Conservation (phyloP, 73 alveolate genomes). For the Paramecium octaurelia region DNA sequence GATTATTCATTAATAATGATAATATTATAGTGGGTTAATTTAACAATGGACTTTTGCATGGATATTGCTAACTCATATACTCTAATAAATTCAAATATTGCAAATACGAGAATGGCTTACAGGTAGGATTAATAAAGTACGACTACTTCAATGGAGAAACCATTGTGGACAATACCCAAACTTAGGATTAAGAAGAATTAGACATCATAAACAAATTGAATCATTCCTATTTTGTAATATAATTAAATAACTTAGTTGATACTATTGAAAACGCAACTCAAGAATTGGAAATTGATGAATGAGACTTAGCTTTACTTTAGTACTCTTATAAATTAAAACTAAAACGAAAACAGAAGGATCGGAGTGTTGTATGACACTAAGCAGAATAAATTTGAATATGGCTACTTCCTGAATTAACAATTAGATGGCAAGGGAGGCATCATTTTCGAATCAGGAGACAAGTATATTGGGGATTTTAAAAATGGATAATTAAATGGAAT, state of each 20-base stretch:
- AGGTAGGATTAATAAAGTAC: background rate
- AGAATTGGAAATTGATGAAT: background rate
- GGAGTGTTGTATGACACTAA: background rate
- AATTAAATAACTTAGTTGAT: background rate
- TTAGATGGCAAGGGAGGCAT: background rate
- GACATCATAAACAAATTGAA: background rate
- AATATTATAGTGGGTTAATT: background rate
- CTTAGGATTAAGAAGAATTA: background rate
- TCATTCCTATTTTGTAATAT: background rate
- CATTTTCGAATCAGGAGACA: background rate
- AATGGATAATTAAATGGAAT: conserved; percentile 13
- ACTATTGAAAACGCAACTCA: background rate
- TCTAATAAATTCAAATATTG: background rate
- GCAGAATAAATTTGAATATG: background rate
- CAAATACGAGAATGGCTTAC: background rate
- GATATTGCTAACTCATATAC: background rate
- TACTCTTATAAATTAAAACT: background rate
- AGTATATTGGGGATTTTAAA: background rate
- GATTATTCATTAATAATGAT: background rate
- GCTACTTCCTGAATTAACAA: background rate
- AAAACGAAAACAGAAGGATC: background rate
- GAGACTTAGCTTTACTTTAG: background rate
- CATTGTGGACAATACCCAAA: background rate
- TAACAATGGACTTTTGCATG: background rate
- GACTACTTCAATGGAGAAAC: background rate